Conservation (phyloP, 2,329 filamentous ascomycete species). For the Fonsecaea nubica region DNA sequence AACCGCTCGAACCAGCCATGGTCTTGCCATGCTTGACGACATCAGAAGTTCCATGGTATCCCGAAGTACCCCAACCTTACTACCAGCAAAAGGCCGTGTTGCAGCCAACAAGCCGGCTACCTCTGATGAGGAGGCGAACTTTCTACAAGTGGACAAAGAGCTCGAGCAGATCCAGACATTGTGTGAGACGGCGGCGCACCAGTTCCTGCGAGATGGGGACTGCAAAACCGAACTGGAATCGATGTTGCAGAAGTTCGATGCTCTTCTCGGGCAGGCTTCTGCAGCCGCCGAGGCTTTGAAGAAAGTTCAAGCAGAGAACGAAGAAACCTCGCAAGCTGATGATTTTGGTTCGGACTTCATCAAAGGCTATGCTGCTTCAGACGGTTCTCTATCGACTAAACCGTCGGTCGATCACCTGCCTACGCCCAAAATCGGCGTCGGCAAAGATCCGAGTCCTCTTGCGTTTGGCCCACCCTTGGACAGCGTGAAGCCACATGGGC, state of each 20-base stretch:
- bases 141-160: conserved; percentile 76
- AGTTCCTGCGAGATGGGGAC: conserved; percentile 85
- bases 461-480: conserved; percentile 24
- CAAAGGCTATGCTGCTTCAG: conserved; percentile 18
- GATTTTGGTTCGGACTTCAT: conserved; percentile 12
- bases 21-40: conserved; percentile 22
- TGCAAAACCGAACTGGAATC: conserved; percentile 77
- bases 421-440: conserved; percentile 24
- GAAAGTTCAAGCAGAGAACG: conserved; percentile 54
- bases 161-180: conserved; percentile 80
- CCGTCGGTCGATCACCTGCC: conserved; percentile 25
- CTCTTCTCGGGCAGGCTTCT: conserved; percentile 67
- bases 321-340: conserved; percentile 39
- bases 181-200: conserved; percentile 86
- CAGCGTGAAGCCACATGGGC: conserved; percentile 26
- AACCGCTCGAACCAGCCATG: conserved; percentile 13
- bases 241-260: conserved; percentile 69
- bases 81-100: conserved; percentile 21
- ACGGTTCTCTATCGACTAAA: conserved; percentile 24
- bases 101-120: background rate
- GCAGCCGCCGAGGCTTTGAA: conserved; percentile 65
- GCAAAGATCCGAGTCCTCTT: conserved; percentile 9
- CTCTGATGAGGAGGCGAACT: conserved; percentile 61
- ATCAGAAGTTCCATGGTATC: conserved; percentile 21
- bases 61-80: conserved; percentile 24